Percentiles rank a stretch among this genome's conserved stretches.
These are phyloP conservation scores for Hippophae gyantsensis DNA, from an alignment of 306 rosid species.

Conservation along the genomic window DNA sequence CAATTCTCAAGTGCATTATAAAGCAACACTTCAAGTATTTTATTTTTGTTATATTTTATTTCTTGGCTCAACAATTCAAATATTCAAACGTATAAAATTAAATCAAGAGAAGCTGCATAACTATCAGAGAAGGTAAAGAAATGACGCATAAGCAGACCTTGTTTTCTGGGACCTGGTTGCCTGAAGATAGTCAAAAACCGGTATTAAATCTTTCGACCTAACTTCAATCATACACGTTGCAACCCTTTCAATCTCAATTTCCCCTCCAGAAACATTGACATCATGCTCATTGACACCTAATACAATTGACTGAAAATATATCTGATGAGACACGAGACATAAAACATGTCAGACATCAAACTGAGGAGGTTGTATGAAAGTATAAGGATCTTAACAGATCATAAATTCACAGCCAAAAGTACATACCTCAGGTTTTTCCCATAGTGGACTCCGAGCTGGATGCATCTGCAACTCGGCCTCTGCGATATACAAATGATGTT, in stretches of 20 bases:
- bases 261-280: slow-evolving; percentile 47
- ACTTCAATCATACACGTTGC: slow-evolving; percentile 60
- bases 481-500: slow-evolving; percentile 69
- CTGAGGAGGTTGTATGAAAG: slow-evolving; percentile 7
- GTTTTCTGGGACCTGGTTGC: slow-evolving; percentile 39
- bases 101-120: no score
- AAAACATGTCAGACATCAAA: slow-evolving; percentile 12
- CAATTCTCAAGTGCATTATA: slow-evolving; percentile 1
- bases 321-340: slow-evolving; percentile 37
- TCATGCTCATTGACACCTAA: slow-evolving; percentile 40
- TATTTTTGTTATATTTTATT: no score
- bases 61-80: no score
- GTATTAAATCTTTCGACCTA: slow-evolving; percentile 69
- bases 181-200: slow-evolving; percentile 58
- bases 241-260: slow-evolving; percentile 70
- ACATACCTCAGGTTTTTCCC: slow-evolving; percentile 81
- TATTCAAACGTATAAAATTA: no score
- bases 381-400: slow-evolving; percentile 4
- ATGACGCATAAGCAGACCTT: slow-evolving; percentile 35
- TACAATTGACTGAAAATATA: slow-evolving; percentile 63
- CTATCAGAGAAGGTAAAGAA: not conserved
- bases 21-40: not conserved
- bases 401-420: slow-evolving; percentile 1
- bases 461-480: slow-evolving; percentile 97
- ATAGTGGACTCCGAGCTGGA: slow-evolving; percentile 46